A percentile compares a stretch with the other conserved stretches of the same genome.
Evolutionary conservation across 2,329 filamentous ascomycete species (phyloP).

Genomic region (Cadophora sp.): DNA sequence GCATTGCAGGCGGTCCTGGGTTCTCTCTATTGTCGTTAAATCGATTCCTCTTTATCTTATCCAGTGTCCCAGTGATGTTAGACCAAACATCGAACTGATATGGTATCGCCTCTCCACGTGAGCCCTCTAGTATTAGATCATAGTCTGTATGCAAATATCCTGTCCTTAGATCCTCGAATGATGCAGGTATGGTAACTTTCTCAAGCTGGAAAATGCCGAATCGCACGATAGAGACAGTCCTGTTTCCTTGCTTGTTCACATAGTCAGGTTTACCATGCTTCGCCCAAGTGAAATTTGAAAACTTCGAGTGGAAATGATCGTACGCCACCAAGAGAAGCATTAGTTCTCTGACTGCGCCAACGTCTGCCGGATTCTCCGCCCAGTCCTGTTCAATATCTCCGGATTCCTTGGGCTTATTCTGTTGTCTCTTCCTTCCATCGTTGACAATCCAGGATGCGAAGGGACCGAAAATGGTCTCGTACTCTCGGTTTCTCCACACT

Average conservation of each 20-base stretch:
- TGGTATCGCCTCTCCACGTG: constrained; percentile 24
- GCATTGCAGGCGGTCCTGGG: constrained; percentile 26
- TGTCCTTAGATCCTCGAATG: constrained; percentile 25
- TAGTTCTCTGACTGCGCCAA: constrained; percentile 29
- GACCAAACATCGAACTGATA: constrained; percentile 22
- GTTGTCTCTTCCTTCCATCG: constrained; percentile 29
- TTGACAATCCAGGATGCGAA: constrained; percentile 33
- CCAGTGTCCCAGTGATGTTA: constrained; percentile 1
- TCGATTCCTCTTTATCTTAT: constrained; percentile 11
- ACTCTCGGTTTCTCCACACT: constrained; percentile 27
- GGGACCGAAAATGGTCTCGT: constrained; percentile 28
- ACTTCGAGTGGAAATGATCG: constrained; percentile 28
- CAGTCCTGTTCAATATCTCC: constrained; percentile 18
- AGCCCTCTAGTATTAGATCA: constrained; percentile 21
- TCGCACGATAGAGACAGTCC: constrained; percentile 28
- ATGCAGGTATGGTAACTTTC: constrained; percentile 29
- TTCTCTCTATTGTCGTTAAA: constrained; percentile 17
- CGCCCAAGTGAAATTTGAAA: constrained; percentile 15
- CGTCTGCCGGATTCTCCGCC: constrained; percentile 21
- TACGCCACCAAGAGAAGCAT: constrained; percentile 33
- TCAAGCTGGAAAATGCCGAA: constrained; percentile 32
- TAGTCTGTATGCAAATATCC: constrained; percentile 18
- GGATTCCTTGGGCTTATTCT: constrained; percentile 18
- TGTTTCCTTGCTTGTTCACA: constrained; percentile 22
- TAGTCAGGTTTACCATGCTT: neutral